phyloP scores from a whole-genome alignment of 1,139 yeast species.

The Tardiomyces blankii region DNA sequence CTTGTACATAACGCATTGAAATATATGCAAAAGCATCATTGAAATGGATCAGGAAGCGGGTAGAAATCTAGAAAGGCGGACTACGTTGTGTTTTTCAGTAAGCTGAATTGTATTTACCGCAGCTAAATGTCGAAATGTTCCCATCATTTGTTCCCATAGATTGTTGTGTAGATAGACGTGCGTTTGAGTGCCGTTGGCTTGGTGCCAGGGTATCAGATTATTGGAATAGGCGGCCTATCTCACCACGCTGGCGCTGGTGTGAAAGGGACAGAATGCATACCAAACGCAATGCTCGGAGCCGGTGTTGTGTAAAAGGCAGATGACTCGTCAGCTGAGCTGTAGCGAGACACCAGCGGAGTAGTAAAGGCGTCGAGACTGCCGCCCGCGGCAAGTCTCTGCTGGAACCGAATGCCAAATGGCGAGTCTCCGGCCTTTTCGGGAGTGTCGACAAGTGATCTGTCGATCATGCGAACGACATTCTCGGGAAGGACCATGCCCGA shows the following conservation, averaged over 20 bases:
- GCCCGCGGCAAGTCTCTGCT: background rate
- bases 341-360: background rate
- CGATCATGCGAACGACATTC: constrained; percentile 30
- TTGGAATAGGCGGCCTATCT: background rate
- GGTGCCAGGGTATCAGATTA: too few species aligned
- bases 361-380: background rate
- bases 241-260: background rate
- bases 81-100: too few species aligned
- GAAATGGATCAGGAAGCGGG: too few species aligned
- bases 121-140: too few species aligned
- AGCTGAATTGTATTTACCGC: too few species aligned
- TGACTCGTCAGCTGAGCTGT: background rate
- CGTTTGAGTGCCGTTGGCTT: too few species aligned
- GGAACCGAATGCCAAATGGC: background rate
- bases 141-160: too few species aligned
- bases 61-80: too few species aligned
- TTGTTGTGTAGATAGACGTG: too few species aligned
- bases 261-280: background rate
- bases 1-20: too few species aligned
- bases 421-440: constrained; percentile 16
- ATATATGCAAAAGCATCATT: background rate
- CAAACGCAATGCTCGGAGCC: background rate
- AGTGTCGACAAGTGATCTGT: constrained; percentile 28
- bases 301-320: background rate
- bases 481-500: constrained; percentile 25